These are phyloP conservation scores for Leccinum barrowsii DNA, from an alignment of 768 basidiomycete genomes.

Conservation along the genomic window DNA sequence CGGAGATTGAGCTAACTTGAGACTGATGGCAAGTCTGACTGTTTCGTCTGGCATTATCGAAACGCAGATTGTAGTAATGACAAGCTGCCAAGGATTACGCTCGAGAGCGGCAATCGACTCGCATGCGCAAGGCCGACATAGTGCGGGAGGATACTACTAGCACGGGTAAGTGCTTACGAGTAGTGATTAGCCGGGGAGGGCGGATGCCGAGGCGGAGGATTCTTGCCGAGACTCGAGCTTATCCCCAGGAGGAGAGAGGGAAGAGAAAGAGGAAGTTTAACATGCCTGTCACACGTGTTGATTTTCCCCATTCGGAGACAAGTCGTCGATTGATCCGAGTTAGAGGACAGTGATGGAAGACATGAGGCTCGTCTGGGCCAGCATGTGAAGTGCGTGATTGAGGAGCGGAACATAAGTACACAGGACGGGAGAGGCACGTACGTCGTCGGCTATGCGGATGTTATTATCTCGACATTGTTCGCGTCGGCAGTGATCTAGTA, in stretches of 20 bases:
- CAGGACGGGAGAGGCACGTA: not conserved
- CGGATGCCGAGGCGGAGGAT: conserved; percentile 5
- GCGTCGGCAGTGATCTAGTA: conserved; percentile 4
- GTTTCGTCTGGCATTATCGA: not conserved
- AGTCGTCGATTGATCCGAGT: conserved; percentile 18
- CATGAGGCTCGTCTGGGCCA: conserved; percentile 15
- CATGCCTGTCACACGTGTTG: conserved; percentile 25
- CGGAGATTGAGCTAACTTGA: not conserved
- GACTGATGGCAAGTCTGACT: not conserved
- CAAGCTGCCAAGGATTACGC: not conserved
- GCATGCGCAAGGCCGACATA: conserved; percentile 5
- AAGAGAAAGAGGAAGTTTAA: conserved; percentile 15
- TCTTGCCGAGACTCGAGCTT: conserved; percentile 5
- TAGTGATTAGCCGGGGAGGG: conserved; percentile 2
- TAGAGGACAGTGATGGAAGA: conserved; percentile 5
- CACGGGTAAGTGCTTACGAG: not conserved
- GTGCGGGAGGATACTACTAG: not conserved
- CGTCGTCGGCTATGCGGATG: not conserved
- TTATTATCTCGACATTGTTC: conserved; percentile 9
- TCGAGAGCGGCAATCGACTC: not conserved
- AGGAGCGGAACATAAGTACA: not conserved
- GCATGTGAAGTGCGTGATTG: conserved; percentile 21
- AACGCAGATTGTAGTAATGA: not conserved
- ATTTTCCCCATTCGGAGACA: conserved; percentile 14
- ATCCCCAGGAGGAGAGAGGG: conserved; percentile 8